Conservation (phyloP, 805 yeast species). For the Saturnispora gosingensis region DNA sequence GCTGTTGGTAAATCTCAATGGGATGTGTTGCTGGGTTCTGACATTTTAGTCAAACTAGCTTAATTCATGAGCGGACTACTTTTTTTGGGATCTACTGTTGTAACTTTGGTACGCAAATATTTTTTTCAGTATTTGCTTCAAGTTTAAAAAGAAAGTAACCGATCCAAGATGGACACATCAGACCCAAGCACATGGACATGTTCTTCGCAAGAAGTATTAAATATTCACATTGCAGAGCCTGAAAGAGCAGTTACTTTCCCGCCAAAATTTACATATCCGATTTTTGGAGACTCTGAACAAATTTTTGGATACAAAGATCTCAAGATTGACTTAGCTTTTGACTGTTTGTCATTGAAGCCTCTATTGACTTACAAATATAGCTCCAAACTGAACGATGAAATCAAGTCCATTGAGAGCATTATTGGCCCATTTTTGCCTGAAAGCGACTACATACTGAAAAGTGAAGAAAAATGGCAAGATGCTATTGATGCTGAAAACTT, state of each 20-base stretch:
- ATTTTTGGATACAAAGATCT: conserved; percentile 77
- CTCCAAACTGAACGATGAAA: conserved; percentile 44
- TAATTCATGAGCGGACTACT: too few relatives aligned
- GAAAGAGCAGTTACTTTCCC: conserved; percentile 53
- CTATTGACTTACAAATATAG: conserved; percentile 52
- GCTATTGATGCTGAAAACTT: conserved; percentile 37
- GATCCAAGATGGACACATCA: conserved; percentile 15
- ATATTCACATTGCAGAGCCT: conserved; percentile 41
- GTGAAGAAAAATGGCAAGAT: conserved; percentile 63
- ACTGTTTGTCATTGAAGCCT: conserved; percentile 65
- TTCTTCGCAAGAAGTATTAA: conserved; percentile 60
- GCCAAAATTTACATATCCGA: conserved; percentile 85
- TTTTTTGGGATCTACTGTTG: not conserved
- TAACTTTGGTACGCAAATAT: not conserved
- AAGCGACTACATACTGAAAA: conserved; percentile 45
- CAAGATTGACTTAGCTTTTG: conserved; percentile 59
- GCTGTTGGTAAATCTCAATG: conserved; percentile 18
- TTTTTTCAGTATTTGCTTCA: not conserved
- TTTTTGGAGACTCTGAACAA: conserved; percentile 85
- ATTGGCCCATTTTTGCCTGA: conserved; percentile 52
- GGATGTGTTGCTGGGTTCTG: conserved; percentile 17
- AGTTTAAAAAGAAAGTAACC: too few relatives aligned
- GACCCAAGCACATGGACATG: conserved; percentile 52
- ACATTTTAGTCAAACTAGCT: conserved; percentile 10
- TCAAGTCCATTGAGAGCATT: conserved; percentile 49